Evolutionary conservation across 1,284 basidiomycete genomes (phyloP), one percentile per base, ranked within the genome.

Genomic region (Neonothopanus nambi): DNA sequence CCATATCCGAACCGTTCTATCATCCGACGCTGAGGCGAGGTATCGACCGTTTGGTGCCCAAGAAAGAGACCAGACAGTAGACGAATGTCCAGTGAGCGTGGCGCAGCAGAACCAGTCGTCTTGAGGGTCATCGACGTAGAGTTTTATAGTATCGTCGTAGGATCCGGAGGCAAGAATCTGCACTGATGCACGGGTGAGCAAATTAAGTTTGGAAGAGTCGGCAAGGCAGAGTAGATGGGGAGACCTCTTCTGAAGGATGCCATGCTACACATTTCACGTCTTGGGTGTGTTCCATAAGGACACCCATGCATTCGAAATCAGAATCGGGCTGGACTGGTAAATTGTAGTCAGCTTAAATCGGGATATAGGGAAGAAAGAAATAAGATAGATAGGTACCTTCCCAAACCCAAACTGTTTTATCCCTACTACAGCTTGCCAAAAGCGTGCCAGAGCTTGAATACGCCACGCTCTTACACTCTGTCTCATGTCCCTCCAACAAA

Each of bases 361-460:
- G 6, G 37, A 37, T 20, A 28, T 6, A 26, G 36, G 13, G 35
- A 42, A 46, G 28, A 28, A 23, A 24, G 50, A 17, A n/a, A 42
- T 41, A 40, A 41, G 33, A 46, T 18, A 39, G 18, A 54, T 39
- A 33, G 39, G 48, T 67, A 89, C 93, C 91, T 80, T 98, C 97
- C 96, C 97, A 99, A 45, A 99, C 83, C 97, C 97, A 99, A 0
- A 99, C 95, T 13, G 91, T 93, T 73, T 98, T 98, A 73, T 99
- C 97, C 55, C 97, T 79, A 62, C 91, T 91, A 67, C 95, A 98
- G 62, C 89, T 95, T 5, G 96, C 96, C 15, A 99, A 76, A 23
- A 98, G 71, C 5, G 80, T 88, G 0, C 95, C 97, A 21, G 79
- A 76, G 41, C 73, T 74, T 17, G 91, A 95, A 71, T 93, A 99